Evolutionary conservation across 2,329 filamentous ascomycete species (phyloP).

Genomic region (Hypomyces rosellus): DNA sequence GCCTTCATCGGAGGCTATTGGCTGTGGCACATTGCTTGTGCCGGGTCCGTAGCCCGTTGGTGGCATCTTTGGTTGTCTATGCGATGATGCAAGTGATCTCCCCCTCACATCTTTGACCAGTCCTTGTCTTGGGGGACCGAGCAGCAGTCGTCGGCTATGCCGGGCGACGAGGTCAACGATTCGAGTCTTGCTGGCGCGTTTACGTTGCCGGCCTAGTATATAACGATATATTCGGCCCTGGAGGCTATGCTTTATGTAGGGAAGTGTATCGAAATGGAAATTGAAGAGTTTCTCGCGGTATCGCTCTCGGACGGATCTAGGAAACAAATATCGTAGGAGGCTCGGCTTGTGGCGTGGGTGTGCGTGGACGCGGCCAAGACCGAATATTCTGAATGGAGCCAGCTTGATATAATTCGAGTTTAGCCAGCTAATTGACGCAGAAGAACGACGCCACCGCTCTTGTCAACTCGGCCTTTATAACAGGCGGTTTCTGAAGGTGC

Average conservation of each 20-base stretch:
- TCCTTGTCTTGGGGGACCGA: conserved; percentile 29
- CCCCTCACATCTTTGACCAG: conserved; percentile 27
- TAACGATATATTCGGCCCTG: conserved; percentile 74
- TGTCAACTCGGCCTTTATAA: conserved; percentile 6
- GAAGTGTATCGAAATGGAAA: conserved; percentile 70
- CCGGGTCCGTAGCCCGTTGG: conserved; percentile 23
- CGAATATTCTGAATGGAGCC: conserved; percentile 40
- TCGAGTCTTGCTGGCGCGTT: conserved; percentile 41
- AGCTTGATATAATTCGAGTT: conserved; percentile 26
- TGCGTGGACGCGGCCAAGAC: conserved; percentile 24
- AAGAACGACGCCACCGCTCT: neutral
- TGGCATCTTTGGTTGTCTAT: conserved; percentile 23
- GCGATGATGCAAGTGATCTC: conserved; percentile 22
- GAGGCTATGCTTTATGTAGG: conserved; percentile 60
- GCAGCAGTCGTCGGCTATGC: conserved; percentile 40
- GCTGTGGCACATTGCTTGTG: conserved; percentile 18
- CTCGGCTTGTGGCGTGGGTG: conserved; percentile 39
- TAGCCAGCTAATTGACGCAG: neutral
- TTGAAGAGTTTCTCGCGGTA: conserved; percentile 60
- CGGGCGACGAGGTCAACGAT: conserved; percentile 37
- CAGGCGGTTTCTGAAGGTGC: neutral
- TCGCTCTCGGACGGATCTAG: conserved; percentile 52
- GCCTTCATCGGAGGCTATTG: conserved; percentile 12
- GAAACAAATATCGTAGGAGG: conserved; percentile 62
- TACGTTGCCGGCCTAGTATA: conserved; percentile 58